phyloP scores from a whole-genome alignment of 306 rosid genomes.

The Prunus campanulata region DNA sequence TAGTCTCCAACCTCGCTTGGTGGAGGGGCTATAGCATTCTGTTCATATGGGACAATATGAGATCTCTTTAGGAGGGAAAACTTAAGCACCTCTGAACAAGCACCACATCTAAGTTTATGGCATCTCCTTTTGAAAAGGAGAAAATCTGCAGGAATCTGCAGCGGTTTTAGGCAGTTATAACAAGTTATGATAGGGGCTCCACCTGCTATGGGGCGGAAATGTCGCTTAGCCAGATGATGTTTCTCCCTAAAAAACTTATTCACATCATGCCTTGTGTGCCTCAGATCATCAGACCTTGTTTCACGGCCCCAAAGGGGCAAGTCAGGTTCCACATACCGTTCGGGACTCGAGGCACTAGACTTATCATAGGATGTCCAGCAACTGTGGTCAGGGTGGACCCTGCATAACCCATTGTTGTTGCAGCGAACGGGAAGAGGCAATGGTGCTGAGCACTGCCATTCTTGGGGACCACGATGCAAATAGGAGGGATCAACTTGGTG shows the following conservation, averaged over 20 bases:
- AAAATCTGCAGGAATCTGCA: constrained; percentile 82
- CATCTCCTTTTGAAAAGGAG: constrained; percentile 53
- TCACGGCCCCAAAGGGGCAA: constrained; percentile 38
- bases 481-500: constrained; percentile 48
- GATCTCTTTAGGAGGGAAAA: constrained; percentile 57
- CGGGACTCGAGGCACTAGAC: constrained; percentile 52
- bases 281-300: constrained; percentile 40
- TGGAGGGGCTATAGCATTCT: constrained; percentile 35
- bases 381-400: constrained; percentile 39
- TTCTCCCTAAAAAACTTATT: constrained; percentile 49
- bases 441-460: constrained; percentile 50
- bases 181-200: constrained; percentile 88
- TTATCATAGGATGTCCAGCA: constrained; percentile 28
- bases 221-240: constrained; percentile 47
- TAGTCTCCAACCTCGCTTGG: constrained; percentile 40
- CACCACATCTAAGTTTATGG: constrained; percentile 70
- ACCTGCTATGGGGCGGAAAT: constrained; percentile 75
- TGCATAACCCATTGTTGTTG: constrained; percentile 27
- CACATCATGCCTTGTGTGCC: constrained; percentile 34
- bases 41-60: constrained; percentile 48
- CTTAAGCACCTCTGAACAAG: constrained; percentile 73
- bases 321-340: constrained; percentile 34
- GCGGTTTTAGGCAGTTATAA: constrained; percentile 53
- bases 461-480: constrained; percentile 39
- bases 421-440: constrained; percentile 35